Base-by-base conservation (phyloP, 192 early-diverging fungal species). In the Gigaspora rosea region DNA sequence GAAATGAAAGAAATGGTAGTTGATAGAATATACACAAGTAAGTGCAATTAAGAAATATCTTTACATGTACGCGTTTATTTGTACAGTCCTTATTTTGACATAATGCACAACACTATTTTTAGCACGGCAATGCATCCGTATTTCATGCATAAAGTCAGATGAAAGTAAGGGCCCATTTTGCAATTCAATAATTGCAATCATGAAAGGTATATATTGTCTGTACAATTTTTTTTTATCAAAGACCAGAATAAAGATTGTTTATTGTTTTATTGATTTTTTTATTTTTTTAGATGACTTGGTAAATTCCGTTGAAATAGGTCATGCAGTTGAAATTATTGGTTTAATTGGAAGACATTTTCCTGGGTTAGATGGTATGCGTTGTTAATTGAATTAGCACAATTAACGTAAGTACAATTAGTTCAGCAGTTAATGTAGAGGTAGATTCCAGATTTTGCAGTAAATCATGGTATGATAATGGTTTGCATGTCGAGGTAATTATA, bases 21-120 rank as follows among this genome's bases (percentile, higher is more conserved):
- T 20, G 82, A 84, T 22, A 50, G 82, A 67, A 76, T 81, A 2
- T 81, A 78, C 35, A 78, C 71, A 16, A 80, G 80, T 78, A 78
- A 62, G 66, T 58, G 5, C 16, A 27, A 27, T 27, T 27, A 27
- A 27, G 27, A 27, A n/a, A 27, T 41, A 33, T 57, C 16, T 47
- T 15, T 57, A 18, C 36, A 4, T 3, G 0, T 16, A 57, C 10
- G 18, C 11, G 27, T 51, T 18, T 27, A n/a, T 1, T n/a, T 11
- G 22, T 57, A 18, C 1, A 32, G 10, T 75, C 52, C 18, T 49
- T 18, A 46, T 36, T 35, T 12, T 49, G 10, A 35, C 18, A 52
- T 22, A 61, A 20, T 22, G 35, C 10, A 46, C 13, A 32, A 18
- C 16, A 32, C 36, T 11, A 63, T 49, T 27, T 35, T 32, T 8